Conservation (phyloP, 768 basidiomycete genomes). For the Termitomyces sp. region DNA sequence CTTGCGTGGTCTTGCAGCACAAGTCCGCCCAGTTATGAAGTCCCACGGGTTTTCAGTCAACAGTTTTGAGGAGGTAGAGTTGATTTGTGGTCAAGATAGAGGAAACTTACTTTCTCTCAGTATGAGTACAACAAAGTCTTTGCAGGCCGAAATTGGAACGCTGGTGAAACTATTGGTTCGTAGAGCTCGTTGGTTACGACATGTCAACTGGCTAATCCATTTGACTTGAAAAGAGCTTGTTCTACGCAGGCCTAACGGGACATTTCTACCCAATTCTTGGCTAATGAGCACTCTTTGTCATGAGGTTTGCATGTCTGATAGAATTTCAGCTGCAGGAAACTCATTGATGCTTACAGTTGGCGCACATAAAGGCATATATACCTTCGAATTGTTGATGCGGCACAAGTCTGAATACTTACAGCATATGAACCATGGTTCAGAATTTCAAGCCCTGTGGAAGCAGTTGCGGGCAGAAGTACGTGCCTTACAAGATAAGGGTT, state of each 20-base stretch:
- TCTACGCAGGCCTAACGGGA: constrained; percentile 53
- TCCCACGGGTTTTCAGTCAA: constrained; percentile 69
- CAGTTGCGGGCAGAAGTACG: constrained; percentile 61
- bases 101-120: constrained; percentile 26
- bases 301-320: constrained; percentile 45
- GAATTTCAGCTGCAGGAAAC: constrained; percentile 1
- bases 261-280: constrained; percentile 58
- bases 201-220: background rate
- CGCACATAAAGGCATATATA: constrained; percentile 66
- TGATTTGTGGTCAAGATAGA: background rate
- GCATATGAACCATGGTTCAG: constrained; percentile 79
- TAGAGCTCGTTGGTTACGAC: background rate
- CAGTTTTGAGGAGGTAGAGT: constrained; percentile 71
- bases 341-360: constrained; percentile 42
- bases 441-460: constrained; percentile 72
- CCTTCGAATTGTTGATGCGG: background rate
- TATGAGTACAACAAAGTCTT: constrained; percentile 78
- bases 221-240: constrained; percentile 55
- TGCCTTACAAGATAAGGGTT: constrained; percentile 65
- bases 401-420: constrained; percentile 17
- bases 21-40: constrained; percentile 82
- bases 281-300: constrained; percentile 78
- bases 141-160: constrained; percentile 81
- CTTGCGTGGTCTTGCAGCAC: constrained; percentile 74
- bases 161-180: constrained; percentile 72